Conservation (phyloP, 1,284 basidiomycete genomes). For the Trametes polyzona region DNA sequence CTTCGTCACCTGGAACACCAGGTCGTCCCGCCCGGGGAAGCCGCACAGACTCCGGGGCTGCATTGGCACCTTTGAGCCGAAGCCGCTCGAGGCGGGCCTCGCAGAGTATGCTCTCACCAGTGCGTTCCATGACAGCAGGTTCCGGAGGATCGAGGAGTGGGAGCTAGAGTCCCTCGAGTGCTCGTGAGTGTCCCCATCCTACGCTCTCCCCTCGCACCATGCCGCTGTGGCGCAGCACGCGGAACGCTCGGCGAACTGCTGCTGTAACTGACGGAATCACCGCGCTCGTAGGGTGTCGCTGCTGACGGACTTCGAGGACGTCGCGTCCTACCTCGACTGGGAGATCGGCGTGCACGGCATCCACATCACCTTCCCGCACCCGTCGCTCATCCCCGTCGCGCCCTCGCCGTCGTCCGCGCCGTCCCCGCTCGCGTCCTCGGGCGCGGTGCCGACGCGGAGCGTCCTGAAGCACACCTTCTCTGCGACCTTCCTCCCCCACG, state of each 20-base stretch:
- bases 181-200: slow-evolving; percentile 57
- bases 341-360: slow-evolving; percentile 92
- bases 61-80: slow-evolving; percentile 91
- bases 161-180: slow-evolving; percentile 87
- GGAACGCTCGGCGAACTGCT: no score
- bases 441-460: slow-evolving; percentile 55
- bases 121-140: slow-evolving; percentile 74
- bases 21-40: slow-evolving; percentile 58
- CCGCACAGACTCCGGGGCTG: slow-evolving; percentile 83
- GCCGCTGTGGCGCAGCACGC: slow-evolving; percentile 6
- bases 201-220: neutral
- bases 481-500: slow-evolving; percentile 95
- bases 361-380: slow-evolving; percentile 85
- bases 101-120: slow-evolving; percentile 91
- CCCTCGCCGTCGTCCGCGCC: slow-evolving; percentile 61
- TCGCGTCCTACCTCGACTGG: slow-evolving; percentile 89
- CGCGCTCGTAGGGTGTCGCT: slow-evolving; percentile 76
- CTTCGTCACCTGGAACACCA: slow-evolving; percentile 96
- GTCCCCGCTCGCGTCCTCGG: slow-evolving; percentile 69
- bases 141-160: slow-evolving; percentile 70
- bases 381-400: slow-evolving; percentile 54
- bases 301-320: slow-evolving; percentile 91
- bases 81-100: slow-evolving; percentile 77
- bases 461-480: slow-evolving; percentile 66
- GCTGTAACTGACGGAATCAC: no score